Base-by-base conservation (phyloP, 2,329 filamentous ascomycete genomes). In the Curvularia eragrostidis region DNA sequence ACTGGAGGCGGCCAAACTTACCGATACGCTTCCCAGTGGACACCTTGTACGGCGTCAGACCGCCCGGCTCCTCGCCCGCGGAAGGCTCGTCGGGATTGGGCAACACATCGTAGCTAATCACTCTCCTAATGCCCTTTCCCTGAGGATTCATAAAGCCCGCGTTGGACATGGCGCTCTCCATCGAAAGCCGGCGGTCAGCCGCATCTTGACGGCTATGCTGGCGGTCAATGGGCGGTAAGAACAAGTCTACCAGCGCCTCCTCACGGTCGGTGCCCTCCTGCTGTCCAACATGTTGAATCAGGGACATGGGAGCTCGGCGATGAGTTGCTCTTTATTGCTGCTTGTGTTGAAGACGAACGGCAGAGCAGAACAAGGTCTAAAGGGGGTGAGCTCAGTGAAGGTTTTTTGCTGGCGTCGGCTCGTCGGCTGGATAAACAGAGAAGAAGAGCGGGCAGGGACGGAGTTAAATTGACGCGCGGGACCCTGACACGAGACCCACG, bases 251-350 rank as follows among this genome's bases (percentile, higher is more conserved):
- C 34, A 76, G 64, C 3, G 73, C 74, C 62, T 76, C 75, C 43
- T 82, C 78, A 56, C 80, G 75, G 65, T 84, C 82, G 46, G 74
- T 74, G 61, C 82, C 82, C 67, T 83, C 81, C 66, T 81, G 76
- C 50, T 77, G 75, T 47, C 80, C 80, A 54, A 84, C 81, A 69
- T 83, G 82, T 69, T 83, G 82, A 57, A 82, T 75, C 51, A 84
- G 74, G 67, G 82, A 84, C 82, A 84, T 84, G 56, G 53, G 58
- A 58, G 23, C 23, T 51, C 44, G 60, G 61, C 57, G 61, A 59
- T 32, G 36, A 48, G 49, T 26, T 53, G 30, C 42, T 59, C 38
- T 55, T 57, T 42, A 51, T 18, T 43, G 44, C 26, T 46, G 26
- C 15, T 21, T 46, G 9, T 32, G 43, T 13, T 10, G 9, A 26